Percentiles rank a stretch among this genome's conserved stretches.
These are phyloP conservation scores for Hypomontagnella monticulosa DNA, from an alignment of 495 filamentous ascomycete genomes.

Conservation along the genomic window DNA sequence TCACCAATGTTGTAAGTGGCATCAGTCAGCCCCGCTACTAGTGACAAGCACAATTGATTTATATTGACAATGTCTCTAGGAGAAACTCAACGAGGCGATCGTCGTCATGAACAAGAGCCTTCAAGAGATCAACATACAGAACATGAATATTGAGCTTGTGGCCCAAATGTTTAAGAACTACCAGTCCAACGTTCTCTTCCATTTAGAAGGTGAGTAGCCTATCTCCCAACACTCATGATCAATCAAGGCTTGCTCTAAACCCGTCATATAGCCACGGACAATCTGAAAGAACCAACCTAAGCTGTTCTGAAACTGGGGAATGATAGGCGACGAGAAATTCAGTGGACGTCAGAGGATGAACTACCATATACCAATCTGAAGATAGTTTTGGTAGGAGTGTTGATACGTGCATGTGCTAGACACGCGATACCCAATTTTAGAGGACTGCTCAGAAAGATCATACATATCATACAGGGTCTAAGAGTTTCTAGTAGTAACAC, in stretches of 20 bases:
- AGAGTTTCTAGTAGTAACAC: too few species aligned
- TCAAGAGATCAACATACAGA: slow-evolving; percentile 97
- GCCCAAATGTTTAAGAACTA: slow-evolving; percentile 99
- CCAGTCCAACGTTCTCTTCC: slow-evolving; percentile 96
- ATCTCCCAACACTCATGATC: not conserved
- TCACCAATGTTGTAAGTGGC: slow-evolving; percentile 88
- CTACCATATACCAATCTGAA: too few species aligned
- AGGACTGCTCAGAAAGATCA: too few species aligned
- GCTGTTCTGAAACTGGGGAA: not conserved
- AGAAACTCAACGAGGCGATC: slow-evolving; percentile 96
- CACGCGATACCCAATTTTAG: too few species aligned
- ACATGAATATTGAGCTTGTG: slow-evolving; percentile 97
- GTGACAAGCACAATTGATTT: slow-evolving; percentile 21
- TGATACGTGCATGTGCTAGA: too few species aligned
- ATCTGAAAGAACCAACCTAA: slow-evolving; percentile 80
- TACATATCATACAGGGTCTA: too few species aligned
- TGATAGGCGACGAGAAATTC: not conserved
- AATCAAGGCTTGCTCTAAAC: slow-evolving; percentile 7
- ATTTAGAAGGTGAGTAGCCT: slow-evolving; percentile 81
- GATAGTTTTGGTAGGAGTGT: too few species aligned
- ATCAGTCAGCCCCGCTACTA: slow-evolving; percentile 9
- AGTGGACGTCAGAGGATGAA: not conserved
- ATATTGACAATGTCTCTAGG: slow-evolving; percentile 60
- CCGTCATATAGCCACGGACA: slow-evolving; percentile 74
- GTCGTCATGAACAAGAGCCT: slow-evolving; percentile 91